Conservation (phyloP, 306 rosid species). For the Lotus japonicus region DNA sequence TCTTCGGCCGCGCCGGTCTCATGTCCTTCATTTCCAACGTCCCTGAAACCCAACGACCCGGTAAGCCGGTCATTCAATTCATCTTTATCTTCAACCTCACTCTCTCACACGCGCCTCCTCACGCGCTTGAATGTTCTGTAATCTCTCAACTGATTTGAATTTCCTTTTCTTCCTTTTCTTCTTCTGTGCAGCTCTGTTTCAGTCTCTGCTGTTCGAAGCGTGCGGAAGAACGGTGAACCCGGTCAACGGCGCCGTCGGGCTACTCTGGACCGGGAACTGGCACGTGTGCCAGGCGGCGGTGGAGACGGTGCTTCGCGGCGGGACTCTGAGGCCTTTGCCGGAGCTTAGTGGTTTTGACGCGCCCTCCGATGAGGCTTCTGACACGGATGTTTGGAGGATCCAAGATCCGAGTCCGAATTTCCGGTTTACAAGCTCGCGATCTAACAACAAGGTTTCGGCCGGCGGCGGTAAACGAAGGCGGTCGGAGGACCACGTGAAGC, state of each 20-base stretch:
- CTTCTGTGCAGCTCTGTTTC: conserved; percentile 57
- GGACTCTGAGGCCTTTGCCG: conserved; percentile 50
- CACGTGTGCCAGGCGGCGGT: conserved; percentile 85
- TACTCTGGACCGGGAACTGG: conserved; percentile 94
- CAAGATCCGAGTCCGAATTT: conserved; percentile 42
- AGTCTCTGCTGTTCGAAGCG: conserved; percentile 79
- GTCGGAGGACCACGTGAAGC: conserved; percentile 29
- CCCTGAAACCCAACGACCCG: conserved; percentile 75
- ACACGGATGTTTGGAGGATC: conserved; percentile 44
- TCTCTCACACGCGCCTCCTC: not conserved
- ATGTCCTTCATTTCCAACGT: conserved; percentile 94
- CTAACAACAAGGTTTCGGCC: conserved; percentile 10
- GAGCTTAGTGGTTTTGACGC: conserved; percentile 32
- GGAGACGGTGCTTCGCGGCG: conserved; percentile 80
- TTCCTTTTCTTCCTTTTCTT: not conserved
- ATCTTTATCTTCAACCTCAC: not conserved
- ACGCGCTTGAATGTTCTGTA: too few species aligned
- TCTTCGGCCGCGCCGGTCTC: conserved; percentile 98
- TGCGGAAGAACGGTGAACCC: conserved; percentile 89
- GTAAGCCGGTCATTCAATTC: conserved; percentile 22
- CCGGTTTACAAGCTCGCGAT: conserved; percentile 38
- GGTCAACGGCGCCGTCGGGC: conserved; percentile 83
- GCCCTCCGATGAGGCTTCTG: conserved; percentile 50
- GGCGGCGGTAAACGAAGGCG: conserved; percentile 33
- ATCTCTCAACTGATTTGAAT: too few species aligned